A percentile compares a stretch with the other conserved stretches of the same genome.
phyloP scores from a whole-genome alignment of 345 rosid genomes.

The Erucastrum elatum region DNA sequence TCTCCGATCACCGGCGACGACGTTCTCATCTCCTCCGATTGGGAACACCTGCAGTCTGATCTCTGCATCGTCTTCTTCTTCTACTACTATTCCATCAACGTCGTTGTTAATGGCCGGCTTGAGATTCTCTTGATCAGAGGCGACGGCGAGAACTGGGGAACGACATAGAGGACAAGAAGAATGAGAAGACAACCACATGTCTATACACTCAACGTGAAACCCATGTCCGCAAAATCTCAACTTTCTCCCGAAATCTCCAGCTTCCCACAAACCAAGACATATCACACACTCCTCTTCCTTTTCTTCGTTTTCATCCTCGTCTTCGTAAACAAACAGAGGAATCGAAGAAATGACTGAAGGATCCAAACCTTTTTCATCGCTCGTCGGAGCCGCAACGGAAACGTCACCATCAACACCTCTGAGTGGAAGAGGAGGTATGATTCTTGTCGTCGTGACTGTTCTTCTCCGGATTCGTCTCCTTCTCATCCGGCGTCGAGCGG shows the following conservation, averaged over 20 bases:
- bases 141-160: conserved; percentile 28
- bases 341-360: conserved; percentile 59
- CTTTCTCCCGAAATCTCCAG: conserved; percentile 56
- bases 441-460: conserved; percentile 42
- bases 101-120: conserved; percentile 17
- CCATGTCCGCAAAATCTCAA: conserved; percentile 65
- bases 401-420: conserved; percentile 25
- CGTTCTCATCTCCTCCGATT: conserved; percentile 30
- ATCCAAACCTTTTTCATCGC: conserved; percentile 55
- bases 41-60: conserved; percentile 17
- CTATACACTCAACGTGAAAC: conserved; percentile 81
- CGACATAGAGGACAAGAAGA: conserved; percentile 75
- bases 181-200: conserved; percentile 78
- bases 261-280: conserved; percentile 68
- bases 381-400: not conserved
- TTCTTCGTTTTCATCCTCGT: not conserved
- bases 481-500: conserved; percentile 31
- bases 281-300: conserved; percentile 60
- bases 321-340: conserved; percentile 59
- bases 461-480: conserved; percentile 32
- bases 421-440: conserved; percentile 30
- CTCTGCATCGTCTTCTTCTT: conserved; percentile 15
- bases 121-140: conserved; percentile 2
- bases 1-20: conserved; percentile 8
- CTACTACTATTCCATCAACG: conserved; percentile 28